Evolutionary conservation across 2,329 filamentous ascomycete species (phyloP), one percentile per base, ranked within the genome.

Genomic region (Chaetomiaceae sp.): DNA sequence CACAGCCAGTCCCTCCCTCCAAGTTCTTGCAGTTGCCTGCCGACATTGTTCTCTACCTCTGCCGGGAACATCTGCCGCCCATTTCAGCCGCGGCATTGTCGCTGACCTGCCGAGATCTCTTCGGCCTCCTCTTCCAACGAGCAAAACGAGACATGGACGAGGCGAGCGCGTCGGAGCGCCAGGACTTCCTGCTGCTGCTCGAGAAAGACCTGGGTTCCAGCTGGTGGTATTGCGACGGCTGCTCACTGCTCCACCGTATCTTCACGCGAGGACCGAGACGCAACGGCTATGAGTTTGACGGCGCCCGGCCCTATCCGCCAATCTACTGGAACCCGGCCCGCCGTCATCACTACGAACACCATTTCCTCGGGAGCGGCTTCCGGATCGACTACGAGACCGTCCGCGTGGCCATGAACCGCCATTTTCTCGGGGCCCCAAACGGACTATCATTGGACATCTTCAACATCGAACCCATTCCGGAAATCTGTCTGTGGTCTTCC

Each of bases 41-140:
- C 39, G 47, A 50, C 20, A 43, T 43, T 9, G 40, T 50, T 34
- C 27, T 43, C 17, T 33, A 29, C 37, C 29, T 50, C 47, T 50
- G 27, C n/a, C 12, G 7, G 27, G 47, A 36, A 36, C 38, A 50
- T 38, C 36, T 50, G 6, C 27, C 27, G 40, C 47, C 47, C 17
- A 15, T 3, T n/a, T 49, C 47, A 22, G 47, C 17, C 27, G 12
- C 42, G 19, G 47, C 47, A 27, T 31, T 49, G 20, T 49, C 37
- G n/a, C 37, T 49, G 17, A 34, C 25, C 8, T 42, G 37, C 37
- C 42, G 34, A 25, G 25, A 14, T 31, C 39, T 49, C 25, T 34
- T 33, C 33, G 6, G 20, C 23, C 47, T 49, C 37, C 7, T 42
- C 17, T 42, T 40, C 34, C 20, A 15, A 17, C 15, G 17, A 3